Conservation (phyloP, 2,329 filamentous ascomycete genomes). For the Stemphylium beticola region DNA sequence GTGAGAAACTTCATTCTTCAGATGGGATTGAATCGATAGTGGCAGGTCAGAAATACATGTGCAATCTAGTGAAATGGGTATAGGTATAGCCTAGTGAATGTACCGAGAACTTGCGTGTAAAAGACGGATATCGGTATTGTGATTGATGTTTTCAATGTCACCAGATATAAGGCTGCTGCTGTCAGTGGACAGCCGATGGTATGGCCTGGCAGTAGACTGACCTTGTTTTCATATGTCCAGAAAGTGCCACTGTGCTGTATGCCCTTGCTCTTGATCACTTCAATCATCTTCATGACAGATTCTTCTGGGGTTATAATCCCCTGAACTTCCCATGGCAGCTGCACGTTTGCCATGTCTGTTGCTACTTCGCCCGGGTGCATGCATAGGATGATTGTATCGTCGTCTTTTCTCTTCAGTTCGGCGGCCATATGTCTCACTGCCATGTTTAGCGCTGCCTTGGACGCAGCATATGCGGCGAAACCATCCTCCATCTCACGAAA, state of each 20-base stretch:
- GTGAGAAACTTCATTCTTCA: too few species aligned
- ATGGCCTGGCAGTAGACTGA: constrained; percentile 30
- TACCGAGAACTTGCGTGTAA: too few species aligned
- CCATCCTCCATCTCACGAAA: constrained; percentile 64
- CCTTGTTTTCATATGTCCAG: constrained; percentile 63
- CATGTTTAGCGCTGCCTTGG: constrained; percentile 65
- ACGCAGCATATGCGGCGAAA: constrained; percentile 64
- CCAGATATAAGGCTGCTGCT: constrained; percentile 38
- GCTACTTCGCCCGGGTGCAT: constrained; percentile 65
- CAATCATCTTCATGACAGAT: constrained; percentile 58
- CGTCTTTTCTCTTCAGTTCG: constrained; percentile 59
- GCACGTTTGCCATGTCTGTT: constrained; percentile 63
- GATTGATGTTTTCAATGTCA: constrained; percentile 14
- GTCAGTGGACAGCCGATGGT: background rate
- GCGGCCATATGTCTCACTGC: constrained; percentile 62
- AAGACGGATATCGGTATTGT: background rate
- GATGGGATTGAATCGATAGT: background rate
- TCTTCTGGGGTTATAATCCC: constrained; percentile 59
- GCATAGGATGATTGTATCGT: constrained; percentile 58
- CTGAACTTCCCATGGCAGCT: constrained; percentile 59
- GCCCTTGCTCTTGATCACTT: constrained; percentile 58
- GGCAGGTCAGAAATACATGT: background rate
- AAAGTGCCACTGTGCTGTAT: constrained; percentile 60
- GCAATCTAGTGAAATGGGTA: constrained; percentile 23
- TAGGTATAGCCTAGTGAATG: constrained; percentile 20